Base-by-base conservation (phyloP, 2,329 filamentous ascomycete species). In the Botrytis aclada region DNA sequence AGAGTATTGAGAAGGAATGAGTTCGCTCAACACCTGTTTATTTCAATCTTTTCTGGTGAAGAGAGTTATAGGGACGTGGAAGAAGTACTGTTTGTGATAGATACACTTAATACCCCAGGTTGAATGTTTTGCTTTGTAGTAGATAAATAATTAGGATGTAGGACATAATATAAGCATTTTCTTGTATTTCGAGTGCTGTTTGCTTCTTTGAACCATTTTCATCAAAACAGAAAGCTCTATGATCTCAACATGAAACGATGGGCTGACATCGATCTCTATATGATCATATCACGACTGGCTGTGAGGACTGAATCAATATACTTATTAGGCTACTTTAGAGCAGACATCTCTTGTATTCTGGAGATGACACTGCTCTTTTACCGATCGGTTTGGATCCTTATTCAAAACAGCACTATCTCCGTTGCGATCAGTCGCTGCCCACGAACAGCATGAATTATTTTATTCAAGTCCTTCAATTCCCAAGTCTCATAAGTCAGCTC, bases 71-170 rank as follows among this genome's bases (percentile, higher is more conserved):
- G 34, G 45, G 14, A 54, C n/a, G 51, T 29, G 45, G 62, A 54
- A 14, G 51, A 10, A 39, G n/a, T 41, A 39, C 25, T 18, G 37
- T 9, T 29, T 67, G 34, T 39, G 25, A 39, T 39, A 18, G 64
- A 37, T 67, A 34, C 45, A 54, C 51, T 39, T 54, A 54, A 67
- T 67, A 67, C 64, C 64, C 64, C 34, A n/a, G 32, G 25, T 54
- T 39, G 64, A 29, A 22, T 6, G 16, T 54, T 39, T 39, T 29
- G 32, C 51, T 67, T 45, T 47, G 63, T 37, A 51, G 43, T 54
- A 39, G 9, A 8, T 67, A 34, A 16, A 29, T 54, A 2, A 41
- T 39, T 20, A 29, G 5, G 6, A 43, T 16, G 7, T 20, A 29
- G 5, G 6, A 43, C 22, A 12, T 41, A 41, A 67, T 67, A 14